Evolutionary conservation across 805 yeast genomes (phyloP), one percentile per base, ranked within the genome.

Genomic region (Wickerhamiella lipophila): DNA sequence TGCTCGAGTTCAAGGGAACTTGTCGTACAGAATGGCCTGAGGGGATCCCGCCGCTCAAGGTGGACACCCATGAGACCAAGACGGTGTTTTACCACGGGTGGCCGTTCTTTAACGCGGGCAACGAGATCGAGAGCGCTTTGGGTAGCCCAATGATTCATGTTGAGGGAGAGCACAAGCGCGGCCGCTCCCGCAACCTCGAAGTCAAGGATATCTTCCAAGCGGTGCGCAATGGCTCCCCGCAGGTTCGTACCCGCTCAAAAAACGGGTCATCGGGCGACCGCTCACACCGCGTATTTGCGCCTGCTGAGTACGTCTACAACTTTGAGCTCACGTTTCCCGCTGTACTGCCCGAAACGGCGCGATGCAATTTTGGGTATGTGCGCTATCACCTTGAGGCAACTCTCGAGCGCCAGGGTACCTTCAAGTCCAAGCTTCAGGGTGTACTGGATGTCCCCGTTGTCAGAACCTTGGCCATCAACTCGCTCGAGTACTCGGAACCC

Each of bases 21-120:
- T 75, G 83, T 32, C 72, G 83, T 55, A 88, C 96, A 0, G 95
- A 88, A 52, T 88, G 96, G 96, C 96, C 96, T 2, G 96, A 92
- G 60, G 98, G 98, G 2, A 88, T 89, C 16, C 97, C 97, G 0
- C 96, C 96, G 0, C 84, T 82, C 60, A 78, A 79, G 55, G 69
- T 70, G 15, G 82, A 78, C 12, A 79, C 75, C 52, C 63, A 64
- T 29, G 98, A 92, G 56, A 63, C 73, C 19, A 75, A 74, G 53
- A 82, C 76, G 47, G 61, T 88, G 21, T 73, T 85, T 25, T 73
- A 76, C 46, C 96, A 89, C 61, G 78, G 83, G 5, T 92, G 98
- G 98, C 92, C 95, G 0, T 86, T 92, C 61, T 89, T 77, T 70
- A 70, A 61, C 50, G 64, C 68, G 35, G 29, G 43, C 16, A 16